Evolutionary conservation across 2,329 filamentous ascomycete species (phyloP), one percentile per base, ranked within the genome.

Genomic region (Talaromyces sp.): DNA sequence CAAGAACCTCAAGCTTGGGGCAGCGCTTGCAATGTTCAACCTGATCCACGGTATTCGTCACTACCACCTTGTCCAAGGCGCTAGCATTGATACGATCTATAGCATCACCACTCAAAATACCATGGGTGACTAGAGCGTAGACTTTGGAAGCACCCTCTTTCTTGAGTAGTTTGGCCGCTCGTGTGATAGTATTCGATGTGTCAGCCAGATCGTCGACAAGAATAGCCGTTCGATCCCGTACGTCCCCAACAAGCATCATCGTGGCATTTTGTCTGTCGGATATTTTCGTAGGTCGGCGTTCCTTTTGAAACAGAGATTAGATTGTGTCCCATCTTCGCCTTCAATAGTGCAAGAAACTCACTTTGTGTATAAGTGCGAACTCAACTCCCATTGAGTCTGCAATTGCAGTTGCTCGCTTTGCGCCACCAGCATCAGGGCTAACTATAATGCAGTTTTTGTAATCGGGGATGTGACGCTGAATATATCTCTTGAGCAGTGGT

Each of bases 281-380:
- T 72, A 95, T 92, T 66, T 89, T 88, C 53, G 89, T 96, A 28
- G 91, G 91, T 50, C 91, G 88, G 65, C 91, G 89, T 82, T 96
- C 91, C 89, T 92, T 61, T 56, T 33, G n/a, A 40, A 6, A 7
- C 6, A 39, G 5, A 40, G 17, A n/a, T 56, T 25, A 56, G 35
- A 21, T 39, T 39, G 7, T 37, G 31, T 39, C 17, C 28, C 11
- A n/a, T 25, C 5, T 43, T 37, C 43, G 8, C 5, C 11, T 4
- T 4, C 9, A n/a, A 10, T 25, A 10, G 11, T 10, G 2, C 3
- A 37, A 31, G n/a, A 51, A 25, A 53, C 76, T 73, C 81, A 90
- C 91, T 87, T 97, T 99, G 81, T 99, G 94, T 68, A 99, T 99
- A 60, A 99, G 84, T 50, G 94, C 94, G 77, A 99, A 97, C 60